Conservation (phyloP, 176 grass and related monocot genomes). For the Phoenix roebelenii region DNA sequence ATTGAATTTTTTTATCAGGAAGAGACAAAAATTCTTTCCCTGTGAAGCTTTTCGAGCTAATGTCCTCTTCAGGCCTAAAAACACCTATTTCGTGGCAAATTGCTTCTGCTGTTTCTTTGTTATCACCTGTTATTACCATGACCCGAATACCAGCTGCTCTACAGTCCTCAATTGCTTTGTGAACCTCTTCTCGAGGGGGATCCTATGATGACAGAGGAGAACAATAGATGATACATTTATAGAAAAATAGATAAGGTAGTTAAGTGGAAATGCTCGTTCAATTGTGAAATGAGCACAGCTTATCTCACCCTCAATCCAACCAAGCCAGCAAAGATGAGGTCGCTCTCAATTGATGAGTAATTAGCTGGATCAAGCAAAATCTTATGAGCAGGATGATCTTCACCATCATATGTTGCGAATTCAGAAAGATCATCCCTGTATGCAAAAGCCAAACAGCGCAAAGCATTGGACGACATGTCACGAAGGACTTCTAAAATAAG, state of each 20-base stretch:
- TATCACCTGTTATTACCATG: constrained; percentile 33
- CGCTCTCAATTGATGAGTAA: constrained; percentile 27
- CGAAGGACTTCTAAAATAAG: constrained; percentile 19
- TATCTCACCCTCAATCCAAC: constrained; percentile 27
- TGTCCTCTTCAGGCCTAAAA: constrained; percentile 21
- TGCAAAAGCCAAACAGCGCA: constrained; percentile 34
- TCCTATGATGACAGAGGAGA: constrained; percentile 10
- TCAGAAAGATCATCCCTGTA: constrained; percentile 26
- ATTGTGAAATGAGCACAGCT: neutral
- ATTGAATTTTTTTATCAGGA: constrained; percentile 1
- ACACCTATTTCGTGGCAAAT: constrained; percentile 31
- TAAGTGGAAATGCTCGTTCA: too few relatives aligned
- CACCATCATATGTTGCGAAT: constrained; percentile 29
- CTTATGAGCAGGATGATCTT: constrained; percentile 30
- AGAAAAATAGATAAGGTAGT: neutral
- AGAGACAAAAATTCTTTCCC: constrained; percentile 29
- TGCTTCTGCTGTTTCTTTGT: constrained; percentile 31
- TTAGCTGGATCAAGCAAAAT: constrained; percentile 27
- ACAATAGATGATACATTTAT: neutral
- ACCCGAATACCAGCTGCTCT: constrained; percentile 22
- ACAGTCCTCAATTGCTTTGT: constrained; percentile 24
- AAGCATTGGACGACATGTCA: constrained; percentile 26
- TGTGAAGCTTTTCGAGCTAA: constrained; percentile 20
- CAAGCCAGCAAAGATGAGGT: constrained; percentile 30
- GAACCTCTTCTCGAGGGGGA: constrained; percentile 31